These are phyloP conservation scores for Epichloe hybrida DNA, from an alignment of 2,329 filamentous ascomycete genomes.

Conservation along the genomic window DNA sequence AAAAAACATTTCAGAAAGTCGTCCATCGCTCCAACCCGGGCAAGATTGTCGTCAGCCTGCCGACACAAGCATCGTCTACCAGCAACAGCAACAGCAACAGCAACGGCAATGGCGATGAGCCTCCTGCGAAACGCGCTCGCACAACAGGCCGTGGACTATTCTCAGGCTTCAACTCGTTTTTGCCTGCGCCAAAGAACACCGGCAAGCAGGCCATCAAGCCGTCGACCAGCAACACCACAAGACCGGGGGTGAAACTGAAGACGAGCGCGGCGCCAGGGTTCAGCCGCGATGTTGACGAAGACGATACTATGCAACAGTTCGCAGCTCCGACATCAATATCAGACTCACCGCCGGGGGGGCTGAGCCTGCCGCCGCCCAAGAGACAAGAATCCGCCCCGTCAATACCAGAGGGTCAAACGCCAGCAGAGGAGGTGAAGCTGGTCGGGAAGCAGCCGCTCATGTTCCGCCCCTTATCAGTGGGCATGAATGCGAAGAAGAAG, in stretches of 20 bases:
- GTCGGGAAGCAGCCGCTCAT: constrained; percentile 70
- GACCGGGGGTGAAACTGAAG: constrained; percentile 49
- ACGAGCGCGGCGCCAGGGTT: constrained; percentile 78
- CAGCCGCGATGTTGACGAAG: constrained; percentile 37
- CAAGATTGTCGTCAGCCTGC: constrained; percentile 73
- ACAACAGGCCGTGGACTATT: constrained; percentile 48
- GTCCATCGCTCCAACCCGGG: constrained; percentile 68
- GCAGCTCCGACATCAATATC: constrained; percentile 5
- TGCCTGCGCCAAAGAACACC: constrained; percentile 67
- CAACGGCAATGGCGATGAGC: constrained; percentile 15
- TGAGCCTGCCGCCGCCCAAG: constrained; percentile 29
- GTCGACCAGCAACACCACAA: constrained; percentile 18
- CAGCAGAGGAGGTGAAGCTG: constrained; percentile 51
- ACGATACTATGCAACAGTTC: constrained; percentile 4
- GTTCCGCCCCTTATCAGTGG: constrained; percentile 82
- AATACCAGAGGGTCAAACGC: constrained; percentile 42
- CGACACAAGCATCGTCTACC: constrained; percentile 28
- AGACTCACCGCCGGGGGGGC: constrained; percentile 8
- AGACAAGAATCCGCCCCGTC: constrained; percentile 29
- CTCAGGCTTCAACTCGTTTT: constrained; percentile 70
- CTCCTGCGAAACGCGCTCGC: constrained; percentile 59
- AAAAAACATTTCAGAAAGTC: constrained; percentile 66
- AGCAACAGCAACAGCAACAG: constrained; percentile 22
- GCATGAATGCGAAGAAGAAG: constrained; percentile 60
- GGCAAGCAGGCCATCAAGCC: constrained; percentile 17